Evolutionary conservation across 2,329 filamentous ascomycete species (phyloP).

Genomic region (Sarocladiaceae sp.): DNA sequence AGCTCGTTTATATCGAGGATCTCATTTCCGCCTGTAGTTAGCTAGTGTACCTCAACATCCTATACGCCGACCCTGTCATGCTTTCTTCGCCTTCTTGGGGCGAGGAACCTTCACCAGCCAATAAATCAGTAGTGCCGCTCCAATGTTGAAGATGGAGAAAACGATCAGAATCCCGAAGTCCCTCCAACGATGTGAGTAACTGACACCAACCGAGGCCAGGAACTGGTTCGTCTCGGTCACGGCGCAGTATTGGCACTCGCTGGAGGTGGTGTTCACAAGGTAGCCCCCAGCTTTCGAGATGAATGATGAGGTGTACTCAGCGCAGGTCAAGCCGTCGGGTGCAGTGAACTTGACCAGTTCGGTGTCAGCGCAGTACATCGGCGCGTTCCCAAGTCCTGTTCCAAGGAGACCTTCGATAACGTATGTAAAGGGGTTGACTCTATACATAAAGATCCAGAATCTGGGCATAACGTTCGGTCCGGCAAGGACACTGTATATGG

Average conservation of each 20-base stretch:
- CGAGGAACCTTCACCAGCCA: too few species aligned
- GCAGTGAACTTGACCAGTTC: constrained; percentile 63
- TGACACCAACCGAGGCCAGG: constrained; percentile 35
- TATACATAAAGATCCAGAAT: constrained; percentile 78
- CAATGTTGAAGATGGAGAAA: too few species aligned
- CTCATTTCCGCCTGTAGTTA: too few species aligned
- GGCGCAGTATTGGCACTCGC: constrained; percentile 41
- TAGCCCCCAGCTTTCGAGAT: constrained; percentile 24
- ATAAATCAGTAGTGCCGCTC: too few species aligned
- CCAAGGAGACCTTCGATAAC: constrained; percentile 63
- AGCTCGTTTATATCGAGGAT: too few species aligned
- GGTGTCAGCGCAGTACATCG: constrained; percentile 56
- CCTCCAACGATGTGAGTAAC: constrained; percentile 48
- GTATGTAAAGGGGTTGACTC: constrained; percentile 71
- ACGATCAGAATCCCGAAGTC: too few species aligned
- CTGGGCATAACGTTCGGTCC: constrained; percentile 56
- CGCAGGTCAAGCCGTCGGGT: constrained; percentile 48
- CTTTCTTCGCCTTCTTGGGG: too few species aligned
- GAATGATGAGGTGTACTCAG: constrained; percentile 41
- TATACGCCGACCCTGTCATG: too few species aligned
- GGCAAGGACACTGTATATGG: constrained; percentile 54
- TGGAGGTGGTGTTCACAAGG: constrained; percentile 8
- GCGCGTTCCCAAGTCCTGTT: constrained; percentile 57
- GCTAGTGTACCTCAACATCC: too few species aligned
- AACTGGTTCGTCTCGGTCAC: constrained; percentile 35